Evolutionary conservation across 371 early-diverging fungal genomes (phyloP).

Genomic region (Mortierella sp.): DNA sequence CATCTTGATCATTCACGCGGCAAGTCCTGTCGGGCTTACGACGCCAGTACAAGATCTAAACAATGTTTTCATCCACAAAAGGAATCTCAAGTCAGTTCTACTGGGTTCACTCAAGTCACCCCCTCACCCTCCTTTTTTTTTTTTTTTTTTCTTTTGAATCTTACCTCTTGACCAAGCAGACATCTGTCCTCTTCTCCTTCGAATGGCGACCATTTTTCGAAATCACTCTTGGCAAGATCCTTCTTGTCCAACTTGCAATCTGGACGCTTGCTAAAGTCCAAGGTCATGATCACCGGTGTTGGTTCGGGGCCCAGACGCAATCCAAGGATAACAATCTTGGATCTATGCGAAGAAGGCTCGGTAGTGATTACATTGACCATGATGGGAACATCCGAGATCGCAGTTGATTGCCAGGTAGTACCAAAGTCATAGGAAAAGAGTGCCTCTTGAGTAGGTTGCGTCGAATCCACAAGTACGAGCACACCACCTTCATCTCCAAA

Average conservation of each 20-base stretch:
- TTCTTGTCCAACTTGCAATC: slow-evolving; percentile 53
- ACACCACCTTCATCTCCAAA: slow-evolving; percentile 88
- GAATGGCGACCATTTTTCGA: slow-evolving; percentile 80
- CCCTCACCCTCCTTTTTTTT: not conserved
- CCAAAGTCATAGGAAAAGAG: slow-evolving; percentile 59
- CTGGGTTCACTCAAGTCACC: not conserved
- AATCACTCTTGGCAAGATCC: slow-evolving; percentile 72
- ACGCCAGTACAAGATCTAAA: slow-evolving; percentile 72
- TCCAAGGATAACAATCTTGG: slow-evolving; percentile 68
- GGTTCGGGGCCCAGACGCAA: slow-evolving; percentile 19
- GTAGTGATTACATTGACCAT: slow-evolving; percentile 66
- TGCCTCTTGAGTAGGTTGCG: slow-evolving; percentile 76
- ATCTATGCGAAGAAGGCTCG: slow-evolving; percentile 64
- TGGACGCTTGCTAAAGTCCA: slow-evolving; percentile 40
- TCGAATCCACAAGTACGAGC: slow-evolving; percentile 74
- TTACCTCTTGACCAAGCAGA: slow-evolving; percentile 66
- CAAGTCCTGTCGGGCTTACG: slow-evolving; percentile 83
- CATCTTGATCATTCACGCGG: slow-evolving; percentile 73
- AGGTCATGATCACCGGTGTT: slow-evolving; percentile 24
- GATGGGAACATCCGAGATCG: slow-evolving; percentile 59
- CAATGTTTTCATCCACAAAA: slow-evolving; percentile 4
- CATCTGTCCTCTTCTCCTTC: slow-evolving; percentile 53
- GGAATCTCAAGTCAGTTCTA: too few species aligned
- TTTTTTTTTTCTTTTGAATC: too few species aligned
- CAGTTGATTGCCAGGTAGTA: slow-evolving; percentile 64